These are phyloP conservation scores for Apiotrichum sp. DNA, from an alignment of 1,284 basidiomycete genomes.

Conservation along the genomic window DNA sequence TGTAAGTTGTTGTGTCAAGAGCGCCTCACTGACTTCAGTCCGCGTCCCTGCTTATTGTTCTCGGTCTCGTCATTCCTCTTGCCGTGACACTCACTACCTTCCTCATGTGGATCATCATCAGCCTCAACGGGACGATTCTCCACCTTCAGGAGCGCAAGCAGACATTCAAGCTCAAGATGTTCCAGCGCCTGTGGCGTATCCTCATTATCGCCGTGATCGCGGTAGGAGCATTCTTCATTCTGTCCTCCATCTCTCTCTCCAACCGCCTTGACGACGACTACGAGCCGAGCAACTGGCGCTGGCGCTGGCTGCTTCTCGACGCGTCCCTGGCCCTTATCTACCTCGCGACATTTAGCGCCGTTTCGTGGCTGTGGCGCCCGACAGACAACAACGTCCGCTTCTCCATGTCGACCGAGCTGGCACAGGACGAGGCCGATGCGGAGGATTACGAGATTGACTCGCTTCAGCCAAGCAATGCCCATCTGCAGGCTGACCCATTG, in stretches of 20 bases:
- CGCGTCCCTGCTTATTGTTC: conserved; percentile 67
- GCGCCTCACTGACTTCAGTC: conserved; percentile 44
- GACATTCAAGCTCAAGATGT: conserved; percentile 78
- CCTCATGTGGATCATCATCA: conserved; percentile 89
- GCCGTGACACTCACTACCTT: conserved; percentile 90
- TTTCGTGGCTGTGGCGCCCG: conserved; percentile 90
- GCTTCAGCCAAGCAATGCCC: conserved; percentile 47
- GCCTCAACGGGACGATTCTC: conserved; percentile 77
- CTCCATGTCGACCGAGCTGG: conserved; percentile 51
- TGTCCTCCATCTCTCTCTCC: conserved; percentile 85
- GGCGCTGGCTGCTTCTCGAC: conserved; percentile 92
- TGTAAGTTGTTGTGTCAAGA: conserved; percentile 25
- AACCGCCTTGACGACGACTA: conserved; percentile 88
- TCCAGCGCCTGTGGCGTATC: conserved; percentile 76
- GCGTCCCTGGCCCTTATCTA: conserved; percentile 89
- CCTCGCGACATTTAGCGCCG: conserved; percentile 68
- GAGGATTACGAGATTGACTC: conserved; percentile 87
- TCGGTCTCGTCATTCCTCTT: conserved; percentile 84
- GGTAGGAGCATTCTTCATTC: conserved; percentile 82
- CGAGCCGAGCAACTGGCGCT: conserved; percentile 85
- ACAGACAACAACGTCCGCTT: conserved; percentile 84
- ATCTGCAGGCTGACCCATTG: background rate
- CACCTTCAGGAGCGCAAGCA: conserved; percentile 80
- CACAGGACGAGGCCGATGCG: conserved; percentile 78
- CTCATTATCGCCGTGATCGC: conserved; percentile 77